phyloP scores from a whole-genome alignment of 2,329 filamentous ascomycete genomes.

The Tolypocladium ovalisporum region DNA sequence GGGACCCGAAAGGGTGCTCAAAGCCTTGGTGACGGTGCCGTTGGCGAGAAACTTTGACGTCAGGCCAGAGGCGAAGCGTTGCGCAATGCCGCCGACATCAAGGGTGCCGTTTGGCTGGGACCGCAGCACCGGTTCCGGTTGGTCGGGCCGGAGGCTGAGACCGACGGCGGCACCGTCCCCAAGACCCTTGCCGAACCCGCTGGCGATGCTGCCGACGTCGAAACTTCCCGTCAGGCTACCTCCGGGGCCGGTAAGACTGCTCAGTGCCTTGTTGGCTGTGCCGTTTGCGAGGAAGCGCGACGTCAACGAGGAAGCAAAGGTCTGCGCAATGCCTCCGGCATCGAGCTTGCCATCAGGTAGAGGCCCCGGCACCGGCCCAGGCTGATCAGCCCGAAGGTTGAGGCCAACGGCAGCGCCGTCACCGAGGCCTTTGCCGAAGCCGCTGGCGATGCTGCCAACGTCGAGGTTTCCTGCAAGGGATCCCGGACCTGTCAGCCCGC shows the following conservation, averaged over 20 bases:
- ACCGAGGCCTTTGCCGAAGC: slow-evolving; percentile 6
- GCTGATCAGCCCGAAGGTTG: background rate
- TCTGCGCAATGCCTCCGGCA: slow-evolving; percentile 2
- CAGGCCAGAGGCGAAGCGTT: background rate
- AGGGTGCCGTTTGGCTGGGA: background rate
- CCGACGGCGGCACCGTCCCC: background rate
- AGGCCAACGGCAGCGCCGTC: background rate
- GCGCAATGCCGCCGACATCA: slow-evolving; percentile 1
- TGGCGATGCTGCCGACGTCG: background rate
- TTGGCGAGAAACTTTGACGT: background rate
- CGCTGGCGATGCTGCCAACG: background rate
- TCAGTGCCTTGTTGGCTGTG: background rate
- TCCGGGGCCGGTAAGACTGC: background rate
- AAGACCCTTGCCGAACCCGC: background rate
- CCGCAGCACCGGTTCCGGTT: background rate
- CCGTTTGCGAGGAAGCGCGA: background rate
- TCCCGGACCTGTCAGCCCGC: background rate
- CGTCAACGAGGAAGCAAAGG: background rate
- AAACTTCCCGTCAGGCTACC: background rate
- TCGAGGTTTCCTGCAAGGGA: background rate
- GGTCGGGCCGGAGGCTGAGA: background rate
- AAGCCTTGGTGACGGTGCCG: background rate
- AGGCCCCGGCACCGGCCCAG: background rate
- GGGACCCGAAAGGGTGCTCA: background rate
- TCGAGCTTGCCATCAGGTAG: background rate